Evolutionary conservation across 2,329 filamentous ascomycete genomes (phyloP), one percentile per base, ranked within the genome.

Genomic region (Ophiostoma ulmi): DNA sequence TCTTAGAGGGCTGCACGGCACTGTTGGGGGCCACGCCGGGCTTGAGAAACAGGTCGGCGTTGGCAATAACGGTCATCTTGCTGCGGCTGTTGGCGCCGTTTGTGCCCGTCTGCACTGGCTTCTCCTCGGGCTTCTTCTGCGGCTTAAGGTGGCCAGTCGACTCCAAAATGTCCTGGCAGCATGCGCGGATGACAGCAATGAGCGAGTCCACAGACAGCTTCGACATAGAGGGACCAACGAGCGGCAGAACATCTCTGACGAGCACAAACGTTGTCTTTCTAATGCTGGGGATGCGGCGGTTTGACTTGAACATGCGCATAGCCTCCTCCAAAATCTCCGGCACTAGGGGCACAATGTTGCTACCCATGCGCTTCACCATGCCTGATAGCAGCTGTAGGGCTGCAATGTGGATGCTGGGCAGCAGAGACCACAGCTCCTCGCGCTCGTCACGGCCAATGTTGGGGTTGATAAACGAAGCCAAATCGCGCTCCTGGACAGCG

Each of bases 381-480:
- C 82, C 79, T 10, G 83, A 78, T 31, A 92, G 80, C 1, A 97
- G 79, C 31, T 85, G 79, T 70, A 97, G 80, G n/a, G 87, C 86
- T 17, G 90, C 88, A 17, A 88, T 80, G 76, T 97, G 93, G 55
- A 97, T 86, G 11, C 86, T 83, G 5, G 94, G 91, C 13, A 97
- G 83, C 22, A 87, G 83, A 66, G 85, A 81, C 87, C 91, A 94
- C 3, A 97, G 83, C 64, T 89, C 87, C 69, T 97, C 92, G 72
- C 90, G 90, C 79, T 97, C 94, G 68, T 96, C 91, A 72, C 90
- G 87, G 41, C 88, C 85, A 73, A 95, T 87, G 73, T 92, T 90
- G 8, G 88, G 83, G 75, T 93, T 94, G 72, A 89, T 83, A 72
- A 89, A 86, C n/a, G 87, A 79, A 1, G 81, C 83, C n/a, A 31